Conservation (phyloP, 306 rosid genomes). For the Crotalaria pallida region DNA sequence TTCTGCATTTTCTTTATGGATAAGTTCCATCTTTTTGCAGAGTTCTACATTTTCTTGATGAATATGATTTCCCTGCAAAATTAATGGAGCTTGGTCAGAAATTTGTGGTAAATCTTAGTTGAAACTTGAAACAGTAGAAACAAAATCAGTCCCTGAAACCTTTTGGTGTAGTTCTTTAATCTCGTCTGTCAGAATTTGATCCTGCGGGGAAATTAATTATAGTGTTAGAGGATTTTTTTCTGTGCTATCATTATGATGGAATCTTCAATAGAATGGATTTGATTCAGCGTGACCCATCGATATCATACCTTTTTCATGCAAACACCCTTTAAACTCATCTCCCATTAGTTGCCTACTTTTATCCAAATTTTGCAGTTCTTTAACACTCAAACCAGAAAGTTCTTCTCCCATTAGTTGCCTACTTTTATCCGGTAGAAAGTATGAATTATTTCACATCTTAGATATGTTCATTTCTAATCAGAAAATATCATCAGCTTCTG, state of each 20-base stretch:
- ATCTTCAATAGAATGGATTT: neutral
- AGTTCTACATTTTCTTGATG: slow-evolving; percentile 53
- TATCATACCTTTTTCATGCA: slow-evolving; percentile 65
- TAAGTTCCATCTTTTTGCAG: slow-evolving; percentile 40
- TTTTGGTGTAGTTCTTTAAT: slow-evolving; percentile 41
- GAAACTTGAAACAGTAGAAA: slow-evolving; percentile 7
- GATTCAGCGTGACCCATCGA: neutral
- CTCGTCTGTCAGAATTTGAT: slow-evolving; percentile 40
- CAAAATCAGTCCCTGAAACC: slow-evolving; percentile 25
- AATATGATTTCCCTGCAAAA: slow-evolving; percentile 47
- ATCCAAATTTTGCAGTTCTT: slow-evolving; percentile 68
- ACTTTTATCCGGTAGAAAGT: slow-evolving; percentile 5
- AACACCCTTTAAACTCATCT: slow-evolving; percentile 61
- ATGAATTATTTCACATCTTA: neutral
- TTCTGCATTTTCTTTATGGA: slow-evolving; percentile 51
- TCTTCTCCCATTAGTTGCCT: slow-evolving; percentile 84
- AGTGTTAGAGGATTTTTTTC: neutral
- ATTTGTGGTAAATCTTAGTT: neutral
- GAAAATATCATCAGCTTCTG: neutral
- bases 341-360: slow-evolving; percentile 57
- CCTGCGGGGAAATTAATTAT: slow-evolving; percentile 40
- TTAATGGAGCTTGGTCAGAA: slow-evolving; percentile 13
- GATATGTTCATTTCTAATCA: neutral
- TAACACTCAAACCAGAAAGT: slow-evolving; percentile 50
- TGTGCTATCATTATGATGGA: neutral